A percentile compares a stretch with the other conserved stretches of the same genome.
Evolutionary conservation across 2,329 filamentous ascomycete genomes (phyloP).

Genomic region (Colletotrichum sp.): DNA sequence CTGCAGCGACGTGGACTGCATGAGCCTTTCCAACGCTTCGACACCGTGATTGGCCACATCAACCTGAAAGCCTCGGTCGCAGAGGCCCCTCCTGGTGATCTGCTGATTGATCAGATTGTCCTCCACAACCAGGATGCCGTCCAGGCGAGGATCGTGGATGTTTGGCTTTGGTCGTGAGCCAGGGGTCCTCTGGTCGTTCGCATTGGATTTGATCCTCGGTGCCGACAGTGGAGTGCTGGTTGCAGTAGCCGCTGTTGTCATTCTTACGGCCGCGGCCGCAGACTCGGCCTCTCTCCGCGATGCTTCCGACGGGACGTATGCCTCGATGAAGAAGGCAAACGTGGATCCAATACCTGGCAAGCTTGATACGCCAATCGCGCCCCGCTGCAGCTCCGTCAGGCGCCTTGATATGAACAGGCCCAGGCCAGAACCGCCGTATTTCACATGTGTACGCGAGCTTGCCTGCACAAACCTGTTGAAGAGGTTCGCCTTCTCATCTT

Average conservation of each 20-base stretch:
- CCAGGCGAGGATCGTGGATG: conserved; percentile 29
- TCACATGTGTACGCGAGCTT: conserved; percentile 74
- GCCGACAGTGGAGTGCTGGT: neutral
- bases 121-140: conserved; percentile 59
- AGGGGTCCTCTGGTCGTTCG: conserved; percentile 8
- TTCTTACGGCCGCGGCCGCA: conserved; percentile 31
- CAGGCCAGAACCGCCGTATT: conserved; percentile 80
- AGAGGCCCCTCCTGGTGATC: conserved; percentile 55
- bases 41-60: conserved; percentile 61
- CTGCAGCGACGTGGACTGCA: conserved; percentile 27
- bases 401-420: conserved; percentile 81
- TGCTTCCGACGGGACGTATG: conserved; percentile 45
- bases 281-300: conserved; percentile 44
- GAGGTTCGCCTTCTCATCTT: conserved; percentile 73
- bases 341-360: conserved; percentile 72
- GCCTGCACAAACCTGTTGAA: conserved; percentile 84
- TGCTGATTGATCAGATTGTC: conserved; percentile 67
- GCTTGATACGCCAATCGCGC: conserved; percentile 78
- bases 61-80: conserved; percentile 52
- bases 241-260: neutral
- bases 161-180: conserved; percentile 3
- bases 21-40: conserved; percentile 57
- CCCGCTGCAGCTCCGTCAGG: conserved; percentile 81
- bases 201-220: neutral
- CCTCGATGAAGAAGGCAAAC: conserved; percentile 77